These are phyloP conservation scores for Kwoniella botswanensis DNA, from an alignment of 768 basidiomycete species.

Conservation along the genomic window DNA sequence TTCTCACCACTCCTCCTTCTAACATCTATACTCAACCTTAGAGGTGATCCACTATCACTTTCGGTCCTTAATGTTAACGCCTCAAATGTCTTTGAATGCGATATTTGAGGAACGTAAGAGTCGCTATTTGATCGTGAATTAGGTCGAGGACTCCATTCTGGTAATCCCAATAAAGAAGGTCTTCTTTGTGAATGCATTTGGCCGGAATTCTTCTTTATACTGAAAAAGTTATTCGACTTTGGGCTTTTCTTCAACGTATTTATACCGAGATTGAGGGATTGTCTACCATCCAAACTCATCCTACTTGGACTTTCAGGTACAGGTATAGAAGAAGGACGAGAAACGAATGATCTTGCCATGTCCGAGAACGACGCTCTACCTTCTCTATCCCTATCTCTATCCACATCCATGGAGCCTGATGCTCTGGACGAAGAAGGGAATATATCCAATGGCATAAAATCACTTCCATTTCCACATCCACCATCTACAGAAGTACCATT, in stretches of 20 bases:
- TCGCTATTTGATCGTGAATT: conserved; percentile 6
- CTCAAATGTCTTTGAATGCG: neutral
- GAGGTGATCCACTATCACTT: neutral
- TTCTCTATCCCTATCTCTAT: conserved; percentile 1
- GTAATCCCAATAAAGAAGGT: conserved; percentile 13
- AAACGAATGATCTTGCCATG: conserved; percentile 17
- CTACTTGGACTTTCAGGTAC: conserved; percentile 10
- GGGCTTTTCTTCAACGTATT: neutral
- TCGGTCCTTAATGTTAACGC: neutral
- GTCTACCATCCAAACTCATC: conserved; percentile 13
- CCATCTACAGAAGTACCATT: neutral
- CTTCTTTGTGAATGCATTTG: neutral
- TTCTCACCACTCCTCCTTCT: neutral
- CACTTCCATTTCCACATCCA: conserved; percentile 1
- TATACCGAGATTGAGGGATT: neutral
- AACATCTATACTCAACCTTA: neutral
- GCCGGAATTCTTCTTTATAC: neutral
- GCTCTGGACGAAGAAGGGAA: conserved; percentile 4
- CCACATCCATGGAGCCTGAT: neutral
- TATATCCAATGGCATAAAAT: conserved; percentile 7
- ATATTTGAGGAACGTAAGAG: neutral
- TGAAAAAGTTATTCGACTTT: neutral
- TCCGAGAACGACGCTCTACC: conserved; percentile 17
- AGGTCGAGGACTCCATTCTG: conserved; percentile 9
- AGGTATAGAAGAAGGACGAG: conserved; percentile 1